phyloP scores from a whole-genome alignment of 2,329 filamentous ascomycete species.

The Daldinia sp. region DNA sequence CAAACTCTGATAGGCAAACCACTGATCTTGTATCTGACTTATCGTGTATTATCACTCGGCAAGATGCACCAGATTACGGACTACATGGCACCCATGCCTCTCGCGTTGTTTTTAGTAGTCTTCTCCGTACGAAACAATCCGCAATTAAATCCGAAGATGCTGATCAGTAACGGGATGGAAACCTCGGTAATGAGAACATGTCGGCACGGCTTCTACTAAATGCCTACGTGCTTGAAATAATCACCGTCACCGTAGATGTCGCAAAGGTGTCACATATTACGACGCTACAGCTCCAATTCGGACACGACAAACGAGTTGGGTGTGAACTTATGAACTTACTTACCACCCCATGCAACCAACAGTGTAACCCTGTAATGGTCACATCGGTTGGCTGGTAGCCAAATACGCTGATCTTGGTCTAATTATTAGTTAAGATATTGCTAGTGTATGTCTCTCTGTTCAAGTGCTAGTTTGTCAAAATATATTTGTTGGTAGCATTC shows the following conservation, averaged over 20 bases:
- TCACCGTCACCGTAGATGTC: neutral
- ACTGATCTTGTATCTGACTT: neutral
- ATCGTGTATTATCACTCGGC: neutral
- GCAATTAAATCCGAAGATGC: neutral
- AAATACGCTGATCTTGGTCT: neutral
- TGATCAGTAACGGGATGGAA: neutral
- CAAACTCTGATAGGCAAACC: neutral
- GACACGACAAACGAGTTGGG: neutral
- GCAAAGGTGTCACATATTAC: neutral
- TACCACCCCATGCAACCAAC: neutral
- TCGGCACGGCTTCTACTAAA: neutral
- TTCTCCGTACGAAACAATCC: conserved; percentile 3
- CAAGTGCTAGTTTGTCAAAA: neutral
- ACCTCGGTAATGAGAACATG: neutral
- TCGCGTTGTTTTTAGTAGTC: neutral
- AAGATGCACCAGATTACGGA: neutral
- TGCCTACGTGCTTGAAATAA: neutral
- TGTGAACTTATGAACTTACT: conserved; percentile 1
- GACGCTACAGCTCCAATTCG: neutral
- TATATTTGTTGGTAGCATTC: neutral
- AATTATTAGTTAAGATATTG: neutral
- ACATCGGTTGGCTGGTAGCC: neutral
- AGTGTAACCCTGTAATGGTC: neutral
- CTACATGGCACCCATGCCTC: neutral
- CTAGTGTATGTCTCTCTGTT: neutral